These are phyloP conservation scores for Phytopythium helicoides DNA, from an alignment of 352 stramenopile species.

Conservation along the genomic window DNA sequence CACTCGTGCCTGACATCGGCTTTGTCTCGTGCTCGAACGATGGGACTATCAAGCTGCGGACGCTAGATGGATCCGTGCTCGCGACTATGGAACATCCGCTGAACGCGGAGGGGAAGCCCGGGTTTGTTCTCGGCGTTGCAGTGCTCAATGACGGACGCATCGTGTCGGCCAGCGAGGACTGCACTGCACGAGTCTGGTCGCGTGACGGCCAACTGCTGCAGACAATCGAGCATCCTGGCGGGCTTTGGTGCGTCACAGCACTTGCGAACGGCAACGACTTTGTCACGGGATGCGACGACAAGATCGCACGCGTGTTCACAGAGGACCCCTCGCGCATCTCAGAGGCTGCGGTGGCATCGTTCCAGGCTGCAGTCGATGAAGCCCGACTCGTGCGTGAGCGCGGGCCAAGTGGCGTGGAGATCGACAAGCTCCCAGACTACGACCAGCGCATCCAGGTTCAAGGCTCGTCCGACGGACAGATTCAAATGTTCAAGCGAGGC, in stretches of 20 bases:
- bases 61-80: constrained; percentile 56
- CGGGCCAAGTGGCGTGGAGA: constrained; percentile 91
- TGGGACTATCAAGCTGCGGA: constrained; percentile 66
- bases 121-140: constrained; percentile 72
- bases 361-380: constrained; percentile 67
- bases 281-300: constrained; percentile 93
- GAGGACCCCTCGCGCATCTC: constrained; percentile 65
- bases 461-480: constrained; percentile 91
- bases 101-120: constrained; percentile 80
- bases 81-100: constrained; percentile 72
- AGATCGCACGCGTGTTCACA: constrained; percentile 91
- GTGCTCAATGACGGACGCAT: constrained; percentile 57
- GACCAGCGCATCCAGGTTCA: constrained; percentile 72
- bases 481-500: constrained; percentile 96
- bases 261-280: constrained; percentile 87
- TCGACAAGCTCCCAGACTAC: constrained; percentile 93
- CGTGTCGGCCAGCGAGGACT: constrained; percentile 83
- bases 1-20: constrained; percentile 55
- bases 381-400: constrained; percentile 51
- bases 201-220: constrained; percentile 54
- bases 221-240: constrained; percentile 80
- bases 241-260: constrained; percentile 81
- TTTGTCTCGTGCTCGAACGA: constrained; percentile 88
- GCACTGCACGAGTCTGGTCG: constrained; percentile 74
- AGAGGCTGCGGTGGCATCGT: constrained; percentile 45